Base-by-base conservation (phyloP, 257 asterid species). In the Solanum habrochaites region DNA sequence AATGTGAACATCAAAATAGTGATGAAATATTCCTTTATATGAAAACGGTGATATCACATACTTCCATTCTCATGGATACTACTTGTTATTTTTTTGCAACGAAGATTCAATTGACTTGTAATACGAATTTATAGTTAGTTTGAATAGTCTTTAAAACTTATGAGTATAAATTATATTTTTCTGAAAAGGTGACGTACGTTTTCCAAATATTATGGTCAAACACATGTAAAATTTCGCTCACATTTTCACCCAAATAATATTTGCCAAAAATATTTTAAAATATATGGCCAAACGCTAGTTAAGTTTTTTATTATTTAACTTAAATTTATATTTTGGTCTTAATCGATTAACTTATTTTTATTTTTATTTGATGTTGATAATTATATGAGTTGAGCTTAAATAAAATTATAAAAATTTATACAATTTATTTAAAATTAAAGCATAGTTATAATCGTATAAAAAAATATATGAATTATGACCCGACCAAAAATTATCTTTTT, bases 201-300 rank as follows among this genome's bases (percentile, higher is more conserved):
- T 35, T 35, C 7, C 7, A 35, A 35, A 35, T 4, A 35, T 0
- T 5, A 35, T 35, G 1, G 39, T 6, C 39, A 35, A 35, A 1
- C 39, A 35, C 39, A 1, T 5, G 1, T 35, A 0, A 35, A 35
- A 0, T 35, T 35, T 35, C 1, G 39, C 39, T 0, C 39, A 35
- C 0, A 35, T 1, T 35, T 35, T 1, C 1, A 1, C 0, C 1
- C 1, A 35, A 35, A 35, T 35, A 35, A 35, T 35, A 35, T 35
- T 35, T 35, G 1, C 4, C 7, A 35, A 35, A 37, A 37, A 37
- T 1, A 37, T 37, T 1, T 37, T 0, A 35, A 35, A 35, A 35
- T 35, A 0, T 0, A 6, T 37, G 2, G 0, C 1, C 39, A 37
- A 37, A 37, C 0, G 2, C 2, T 1, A 6, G 7, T 37, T 37